Percentiles rank a stretch among this genome's conserved stretches.
These are phyloP conservation scores for Teunomyces stri DNA, from an alignment of 805 yeast species.

Conservation along the genomic window DNA sequence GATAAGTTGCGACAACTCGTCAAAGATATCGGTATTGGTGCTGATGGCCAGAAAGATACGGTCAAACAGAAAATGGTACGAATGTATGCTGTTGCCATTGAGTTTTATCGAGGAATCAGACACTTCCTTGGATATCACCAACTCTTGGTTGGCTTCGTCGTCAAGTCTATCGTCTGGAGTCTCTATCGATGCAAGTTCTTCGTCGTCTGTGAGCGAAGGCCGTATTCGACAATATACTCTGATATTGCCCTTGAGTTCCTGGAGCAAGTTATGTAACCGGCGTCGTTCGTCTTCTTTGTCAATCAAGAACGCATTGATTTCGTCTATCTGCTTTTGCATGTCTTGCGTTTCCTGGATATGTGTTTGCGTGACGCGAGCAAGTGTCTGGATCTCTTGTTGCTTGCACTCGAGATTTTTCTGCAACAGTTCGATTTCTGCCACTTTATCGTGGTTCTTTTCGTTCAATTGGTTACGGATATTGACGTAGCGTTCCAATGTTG, in stretches of 20 bases:
- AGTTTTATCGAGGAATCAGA: slow-evolving; percentile 4
- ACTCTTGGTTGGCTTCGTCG: slow-evolving; percentile 35
- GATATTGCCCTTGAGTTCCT: slow-evolving; percentile 88
- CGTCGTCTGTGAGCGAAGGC: slow-evolving; percentile 42
- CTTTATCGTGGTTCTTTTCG: slow-evolving; percentile 10
- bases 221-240: slow-evolving; percentile 86
- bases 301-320: slow-evolving; percentile 32
- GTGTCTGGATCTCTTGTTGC: slow-evolving; percentile 7
- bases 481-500: slow-evolving; percentile 1
- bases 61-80: slow-evolving; percentile 65
- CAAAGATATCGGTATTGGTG: slow-evolving; percentile 65
- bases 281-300: slow-evolving; percentile 59
- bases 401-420: slow-evolving; percentile 9
- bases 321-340: slow-evolving; percentile 3
- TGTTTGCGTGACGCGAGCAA: slow-evolving; percentile 6
- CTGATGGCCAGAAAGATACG: slow-evolving; percentile 60
- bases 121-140: slow-evolving; percentile 22
- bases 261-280: slow-evolving; percentile 66
- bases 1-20: slow-evolving; percentile 80
- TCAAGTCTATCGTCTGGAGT: slow-evolving; percentile 26
- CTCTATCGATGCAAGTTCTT: slow-evolving; percentile 13
- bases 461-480: slow-evolving; percentile 2
- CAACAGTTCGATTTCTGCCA: slow-evolving; percentile 15
- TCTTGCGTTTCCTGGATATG: slow-evolving; percentile 8
- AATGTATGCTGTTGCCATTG: slow-evolving; percentile 13